phyloP scores from a whole-genome alignment of 495 filamentous ascomycete genomes.

The Lasiosphaeria ovina region DNA sequence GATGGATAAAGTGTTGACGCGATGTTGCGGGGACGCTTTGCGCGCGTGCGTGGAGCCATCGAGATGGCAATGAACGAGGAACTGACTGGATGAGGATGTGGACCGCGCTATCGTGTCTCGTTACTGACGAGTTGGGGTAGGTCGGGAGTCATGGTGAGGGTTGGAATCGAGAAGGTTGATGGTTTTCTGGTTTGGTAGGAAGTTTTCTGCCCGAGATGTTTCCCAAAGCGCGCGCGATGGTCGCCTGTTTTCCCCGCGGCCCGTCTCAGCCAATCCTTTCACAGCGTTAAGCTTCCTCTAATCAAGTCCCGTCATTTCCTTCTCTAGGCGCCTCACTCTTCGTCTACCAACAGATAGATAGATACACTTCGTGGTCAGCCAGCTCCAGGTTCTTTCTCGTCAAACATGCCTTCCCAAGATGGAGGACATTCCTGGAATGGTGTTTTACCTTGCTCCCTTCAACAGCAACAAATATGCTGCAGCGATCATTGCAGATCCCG shows the following conservation, averaged over 20 bases:
- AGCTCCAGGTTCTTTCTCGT: slow-evolving; percentile 5
- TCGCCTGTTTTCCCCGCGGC: too few relatives aligned
- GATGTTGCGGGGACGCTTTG: slow-evolving; percentile 4
- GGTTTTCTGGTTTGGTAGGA: too few relatives aligned
- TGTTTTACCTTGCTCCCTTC: slow-evolving; percentile 8
- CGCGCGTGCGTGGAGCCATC: slow-evolving; percentile 11
- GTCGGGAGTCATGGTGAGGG: too few relatives aligned
- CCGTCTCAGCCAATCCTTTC: too few relatives aligned
- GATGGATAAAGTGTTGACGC: neutral
- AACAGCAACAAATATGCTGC: slow-evolving; percentile 9
- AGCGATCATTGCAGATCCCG: slow-evolving; percentile 9
- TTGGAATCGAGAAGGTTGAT: too few relatives aligned
- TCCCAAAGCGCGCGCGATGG: too few relatives aligned
- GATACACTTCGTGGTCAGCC: neutral
- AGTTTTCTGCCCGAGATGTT: too few relatives aligned
- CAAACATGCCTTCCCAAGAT: slow-evolving; percentile 14
- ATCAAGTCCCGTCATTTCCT: too few relatives aligned
- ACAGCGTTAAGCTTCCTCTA: too few relatives aligned
- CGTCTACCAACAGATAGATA: neutral
- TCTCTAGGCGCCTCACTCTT: too few relatives aligned
- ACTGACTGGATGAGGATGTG: neutral
- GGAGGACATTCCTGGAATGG: slow-evolving; percentile 9
- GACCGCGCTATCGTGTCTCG: neutral
- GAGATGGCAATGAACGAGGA: neutral
- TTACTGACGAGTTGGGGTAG: neutral